Percentiles rank a stretch among this genome's conserved stretches.
These are phyloP conservation scores for Ophiostoma sp. DNA, from an alignment of 2,329 filamentous ascomycete genomes.

Conservation along the genomic window DNA sequence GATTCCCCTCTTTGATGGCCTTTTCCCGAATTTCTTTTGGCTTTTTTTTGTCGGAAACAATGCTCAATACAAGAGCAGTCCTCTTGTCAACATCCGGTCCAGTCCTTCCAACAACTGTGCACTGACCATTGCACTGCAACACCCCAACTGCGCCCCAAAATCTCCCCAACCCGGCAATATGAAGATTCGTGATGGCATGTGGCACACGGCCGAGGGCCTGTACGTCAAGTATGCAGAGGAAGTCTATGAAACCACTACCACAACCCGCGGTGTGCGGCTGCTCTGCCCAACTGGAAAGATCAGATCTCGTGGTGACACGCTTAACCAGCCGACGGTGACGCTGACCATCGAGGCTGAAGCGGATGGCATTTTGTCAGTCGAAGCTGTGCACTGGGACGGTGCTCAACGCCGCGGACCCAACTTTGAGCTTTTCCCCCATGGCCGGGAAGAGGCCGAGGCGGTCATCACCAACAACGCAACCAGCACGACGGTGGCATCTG, in stretches of 20 bases:
- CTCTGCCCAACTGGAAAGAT: constrained; percentile 61
- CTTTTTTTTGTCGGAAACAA: background rate
- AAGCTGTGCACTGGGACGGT: constrained; percentile 59
- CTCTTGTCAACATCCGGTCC: background rate
- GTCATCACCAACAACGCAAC: constrained; percentile 42
- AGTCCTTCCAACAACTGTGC: background rate
- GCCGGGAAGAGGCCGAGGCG: constrained; percentile 45
- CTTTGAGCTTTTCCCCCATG: constrained; percentile 58
- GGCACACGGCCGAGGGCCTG: constrained; percentile 62
- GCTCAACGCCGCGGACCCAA: constrained; percentile 53
- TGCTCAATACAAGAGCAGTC: background rate
- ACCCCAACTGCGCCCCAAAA: background rate
- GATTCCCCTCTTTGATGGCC: background rate
- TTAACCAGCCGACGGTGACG: constrained; percentile 57
- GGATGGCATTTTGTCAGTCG: constrained; percentile 61
- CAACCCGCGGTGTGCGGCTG: constrained; percentile 52
- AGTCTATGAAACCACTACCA: constrained; percentile 53
- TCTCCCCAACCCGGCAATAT: constrained; percentile 38
- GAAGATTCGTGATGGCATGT: constrained; percentile 68
- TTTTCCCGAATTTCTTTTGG: no score
- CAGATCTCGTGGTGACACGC: constrained; percentile 53
- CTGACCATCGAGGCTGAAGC: constrained; percentile 56
- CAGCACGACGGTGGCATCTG: constrained; percentile 51
- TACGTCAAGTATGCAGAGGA: constrained; percentile 67
- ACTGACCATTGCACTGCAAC: background rate